phyloP scores from a whole-genome alignment of 2,329 filamentous ascomycete species.

The Trichoderma harzianum region DNA sequence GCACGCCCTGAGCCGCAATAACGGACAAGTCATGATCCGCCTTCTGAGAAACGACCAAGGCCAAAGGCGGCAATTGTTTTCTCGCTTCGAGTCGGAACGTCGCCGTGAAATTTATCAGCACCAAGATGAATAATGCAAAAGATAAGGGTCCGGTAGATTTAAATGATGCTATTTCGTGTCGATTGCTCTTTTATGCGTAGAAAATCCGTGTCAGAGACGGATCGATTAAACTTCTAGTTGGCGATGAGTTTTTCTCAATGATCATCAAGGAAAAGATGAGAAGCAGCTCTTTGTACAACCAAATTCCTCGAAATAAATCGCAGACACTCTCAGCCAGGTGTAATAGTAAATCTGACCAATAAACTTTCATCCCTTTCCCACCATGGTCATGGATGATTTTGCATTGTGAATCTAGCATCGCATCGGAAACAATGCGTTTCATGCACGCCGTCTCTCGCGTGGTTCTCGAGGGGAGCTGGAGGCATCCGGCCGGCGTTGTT shows the following conservation, averaged over 20 bases:
- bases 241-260: not conserved
- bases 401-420: conserved; percentile 1
- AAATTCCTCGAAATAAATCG: not conserved
- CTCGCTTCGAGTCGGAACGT: not conserved
- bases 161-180: not conserved
- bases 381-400: not conserved
- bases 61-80: not conserved
- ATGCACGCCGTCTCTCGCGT: not conserved
- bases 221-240: not conserved
- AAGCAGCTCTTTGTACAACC: not conserved
- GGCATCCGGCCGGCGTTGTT: not conserved
- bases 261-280: not conserved
- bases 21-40: conserved; percentile 1
- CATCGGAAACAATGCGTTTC: conserved; percentile 13
- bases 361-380: not conserved
- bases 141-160: not conserved
- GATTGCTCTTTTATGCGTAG: not conserved
- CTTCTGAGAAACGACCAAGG: not conserved
- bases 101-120: not conserved
- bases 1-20: not conserved
- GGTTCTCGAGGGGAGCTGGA: not conserved
- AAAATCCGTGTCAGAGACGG: not conserved
- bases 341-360: not conserved
- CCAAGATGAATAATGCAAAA: not conserved
- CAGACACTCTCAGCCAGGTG: not conserved